A percentile compares a stretch with the other conserved stretches of the same genome.
Conservation (phyloP, 352 stramenopile genomes). For the Phytophthora tentaculata region DNA sequence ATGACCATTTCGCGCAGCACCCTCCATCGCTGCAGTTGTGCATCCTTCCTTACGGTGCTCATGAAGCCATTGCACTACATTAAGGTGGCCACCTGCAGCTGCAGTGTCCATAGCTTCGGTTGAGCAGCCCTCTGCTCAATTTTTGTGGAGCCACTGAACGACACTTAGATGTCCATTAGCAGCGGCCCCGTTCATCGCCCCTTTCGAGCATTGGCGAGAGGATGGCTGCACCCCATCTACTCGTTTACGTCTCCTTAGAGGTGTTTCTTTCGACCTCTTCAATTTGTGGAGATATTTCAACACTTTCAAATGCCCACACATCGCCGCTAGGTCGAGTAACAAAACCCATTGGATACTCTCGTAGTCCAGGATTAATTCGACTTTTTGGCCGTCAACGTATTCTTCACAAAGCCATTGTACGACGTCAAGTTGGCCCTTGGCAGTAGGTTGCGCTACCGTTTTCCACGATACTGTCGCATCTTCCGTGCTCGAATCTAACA, state of each 20-base stretch:
- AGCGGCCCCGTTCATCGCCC: background rate
- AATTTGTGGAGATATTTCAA: background rate
- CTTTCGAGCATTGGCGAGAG: background rate
- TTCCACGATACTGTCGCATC: background rate
- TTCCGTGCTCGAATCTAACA: background rate
- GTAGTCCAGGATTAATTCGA: background rate
- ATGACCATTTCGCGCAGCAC: background rate
- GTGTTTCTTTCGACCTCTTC: background rate
- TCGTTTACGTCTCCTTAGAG: background rate
- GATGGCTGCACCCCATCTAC: background rate
- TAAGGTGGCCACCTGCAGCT: background rate
- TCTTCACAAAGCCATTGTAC: background rate
- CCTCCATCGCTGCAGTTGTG: constrained; percentile 4
- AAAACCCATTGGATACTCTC: background rate
- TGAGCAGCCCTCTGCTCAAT: constrained; percentile 6
- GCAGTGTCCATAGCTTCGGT: background rate
- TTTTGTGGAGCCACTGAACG: background rate
- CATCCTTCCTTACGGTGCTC: background rate
- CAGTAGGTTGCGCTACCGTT: background rate
- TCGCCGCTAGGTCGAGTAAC: background rate
- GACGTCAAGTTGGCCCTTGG: background rate
- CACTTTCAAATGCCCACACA: background rate
- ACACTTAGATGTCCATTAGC: background rate
- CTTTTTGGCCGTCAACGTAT: background rate
- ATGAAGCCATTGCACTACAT: constrained; percentile 10